These are phyloP conservation scores for Avicennia marina DNA, from an alignment of 257 asterid genomes.

Conservation along the genomic window DNA sequence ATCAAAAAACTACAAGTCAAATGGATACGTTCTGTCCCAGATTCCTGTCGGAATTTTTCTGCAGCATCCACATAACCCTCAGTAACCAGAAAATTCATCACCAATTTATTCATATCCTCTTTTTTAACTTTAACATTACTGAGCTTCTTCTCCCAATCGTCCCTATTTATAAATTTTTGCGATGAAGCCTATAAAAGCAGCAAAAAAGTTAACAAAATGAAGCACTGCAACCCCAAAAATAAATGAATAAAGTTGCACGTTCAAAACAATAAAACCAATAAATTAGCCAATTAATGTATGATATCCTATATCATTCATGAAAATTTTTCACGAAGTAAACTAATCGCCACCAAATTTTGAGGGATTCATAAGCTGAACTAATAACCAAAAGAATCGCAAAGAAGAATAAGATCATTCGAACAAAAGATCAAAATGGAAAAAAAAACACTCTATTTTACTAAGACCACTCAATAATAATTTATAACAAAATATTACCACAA, in stretches of 20 bases:
- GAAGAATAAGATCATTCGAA: no score
- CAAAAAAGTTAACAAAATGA: constrained; percentile 10
- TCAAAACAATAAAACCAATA: no score
- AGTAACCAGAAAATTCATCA: constrained; percentile 82
- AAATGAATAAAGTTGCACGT: no score
- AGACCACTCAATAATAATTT: no score
- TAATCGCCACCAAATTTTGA: no score
- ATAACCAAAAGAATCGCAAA: no score
- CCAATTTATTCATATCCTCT: constrained; percentile 80
- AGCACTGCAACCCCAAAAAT: constrained; percentile 10
- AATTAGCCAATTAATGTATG: no score
- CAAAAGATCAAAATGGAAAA: no score
- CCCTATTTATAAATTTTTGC: constrained; percentile 58
- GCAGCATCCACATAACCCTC: constrained; percentile 88
- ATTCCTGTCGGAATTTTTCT: constrained; percentile 64
- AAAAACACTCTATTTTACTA: no score
- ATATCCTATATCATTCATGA: no score
- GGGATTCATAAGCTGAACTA: no score
- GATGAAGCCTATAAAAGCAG: constrained; percentile 45
- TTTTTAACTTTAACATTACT: constrained; percentile 55
- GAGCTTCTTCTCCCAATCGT: constrained; percentile 79
- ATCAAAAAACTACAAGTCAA: constrained; percentile 18
- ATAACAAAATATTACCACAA: neutral
- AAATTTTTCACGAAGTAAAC: no score
- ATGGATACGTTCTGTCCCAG: constrained; percentile 87